Evolutionary conservation across 2,329 filamentous ascomycete genomes (phyloP), one percentile per base, ranked within the genome.

Genomic region (Sclerotinia trifoliorum): DNA sequence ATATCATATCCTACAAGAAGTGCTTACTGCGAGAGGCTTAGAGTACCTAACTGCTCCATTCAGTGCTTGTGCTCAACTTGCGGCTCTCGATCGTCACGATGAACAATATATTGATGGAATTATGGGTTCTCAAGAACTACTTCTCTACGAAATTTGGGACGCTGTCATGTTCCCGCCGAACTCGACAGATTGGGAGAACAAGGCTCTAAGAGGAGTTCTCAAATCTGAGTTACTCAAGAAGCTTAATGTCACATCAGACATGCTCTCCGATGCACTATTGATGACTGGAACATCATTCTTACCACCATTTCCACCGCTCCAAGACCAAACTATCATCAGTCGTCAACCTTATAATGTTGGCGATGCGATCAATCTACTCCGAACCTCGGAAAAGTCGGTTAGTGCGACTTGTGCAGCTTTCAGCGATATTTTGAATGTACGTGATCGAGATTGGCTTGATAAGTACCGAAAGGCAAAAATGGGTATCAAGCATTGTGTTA

Each of bases 391-490:
- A 68, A 88, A 88, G 75, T 83, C 87, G 54, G 91, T 96, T 17
- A 86, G 90, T 19, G 85, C 85, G 15, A 86, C 93, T 4, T 96
- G 93, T 76, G 84, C 88, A 65, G 89, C 89, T 63, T 94, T 92
- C 76, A 89, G 90, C 75, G 93, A 97, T 68, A 89, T 96, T 63
- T 83, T 93, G 15, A 86, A 90, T 29, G 83, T 86, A 62, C 86
- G 88, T 73, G 88, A 92, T 54, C 82, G 89, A 21, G 85, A 90
- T 64, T 99, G 96, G 84, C 83, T 92, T 44, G 91, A 94, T 77
- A 92, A 91, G 75, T 99, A 93, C 78, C 91, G 90, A 77, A 94
- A 92, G 78, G 93, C 93, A 29, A 89, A 90, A 71, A 89, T 96
- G 85, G 90, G 89, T 1, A 87, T 97, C 62, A 90, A 93, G 75